A percentile compares a stretch with the other conserved stretches of the same genome.
phyloP scores from a whole-genome alignment of 2,329 filamentous ascomycete genomes.

The Chaetothyriales sp. region DNA sequence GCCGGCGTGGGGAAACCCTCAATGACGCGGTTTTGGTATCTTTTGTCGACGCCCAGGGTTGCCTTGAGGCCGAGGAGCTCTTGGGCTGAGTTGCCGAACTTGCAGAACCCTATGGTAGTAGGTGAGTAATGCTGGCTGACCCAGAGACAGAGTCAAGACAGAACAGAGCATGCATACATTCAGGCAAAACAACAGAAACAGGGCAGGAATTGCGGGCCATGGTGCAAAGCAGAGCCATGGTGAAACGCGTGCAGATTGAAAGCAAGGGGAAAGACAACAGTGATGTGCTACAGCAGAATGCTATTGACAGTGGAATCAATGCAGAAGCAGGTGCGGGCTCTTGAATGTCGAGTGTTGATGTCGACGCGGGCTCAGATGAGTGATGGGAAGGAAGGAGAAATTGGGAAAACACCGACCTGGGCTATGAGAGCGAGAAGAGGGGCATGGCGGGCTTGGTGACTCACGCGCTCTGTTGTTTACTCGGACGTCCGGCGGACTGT shows the following conservation, averaged over 20 bases:
- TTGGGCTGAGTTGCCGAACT: neutral
- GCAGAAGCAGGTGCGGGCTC: neutral
- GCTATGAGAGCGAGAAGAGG: no score
- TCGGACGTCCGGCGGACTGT: no score
- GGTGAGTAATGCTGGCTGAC: neutral
- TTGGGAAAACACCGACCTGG: no score
- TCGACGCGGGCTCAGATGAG: no score
- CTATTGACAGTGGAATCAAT: neutral
- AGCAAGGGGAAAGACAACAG: neutral
- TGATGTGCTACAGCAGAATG: neutral
- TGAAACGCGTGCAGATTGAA: neutral
- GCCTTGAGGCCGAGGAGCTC: slow-evolving; percentile 5
- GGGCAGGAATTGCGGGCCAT: neutral
- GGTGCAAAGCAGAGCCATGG: neutral
- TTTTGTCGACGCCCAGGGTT: slow-evolving; percentile 2
- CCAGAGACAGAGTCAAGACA: neutral
- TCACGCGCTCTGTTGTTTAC: no score
- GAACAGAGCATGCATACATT: neutral
- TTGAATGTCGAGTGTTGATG: no score
- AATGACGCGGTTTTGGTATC: slow-evolving; percentile 4
- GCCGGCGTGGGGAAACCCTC: slow-evolving; percentile 8
- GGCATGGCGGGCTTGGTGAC: no score
- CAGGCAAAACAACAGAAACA: neutral
- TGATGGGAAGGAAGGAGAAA: no score
- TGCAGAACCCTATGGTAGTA: neutral